Percentiles rank a stretch among this genome's conserved stretches.
These are phyloP conservation scores for Quercus glauca DNA, from an alignment of 306 rosid genomes.

Conservation along the genomic window DNA sequence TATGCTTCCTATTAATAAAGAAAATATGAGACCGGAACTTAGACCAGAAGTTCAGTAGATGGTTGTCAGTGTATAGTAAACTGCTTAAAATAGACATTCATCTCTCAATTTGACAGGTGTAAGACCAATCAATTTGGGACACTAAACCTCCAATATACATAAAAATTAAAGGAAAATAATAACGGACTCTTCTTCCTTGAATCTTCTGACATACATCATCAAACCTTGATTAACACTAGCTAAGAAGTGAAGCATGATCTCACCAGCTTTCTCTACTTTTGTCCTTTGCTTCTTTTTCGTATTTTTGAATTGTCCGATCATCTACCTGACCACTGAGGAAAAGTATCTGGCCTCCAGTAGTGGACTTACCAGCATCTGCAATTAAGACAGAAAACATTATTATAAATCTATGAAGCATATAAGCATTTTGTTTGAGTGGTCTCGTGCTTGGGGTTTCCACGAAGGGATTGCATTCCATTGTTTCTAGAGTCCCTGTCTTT, in stretches of 20 bases:
- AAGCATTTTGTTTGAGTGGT: too few species aligned
- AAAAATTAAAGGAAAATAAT: background rate
- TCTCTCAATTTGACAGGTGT: background rate
- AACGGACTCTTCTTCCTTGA: background rate
- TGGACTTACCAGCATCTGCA: conserved; percentile 97
- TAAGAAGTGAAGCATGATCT: conserved; percentile 29
- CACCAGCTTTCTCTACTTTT: conserved; percentile 99
- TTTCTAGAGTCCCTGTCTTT: too few species aligned
- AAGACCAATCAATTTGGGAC: background rate
- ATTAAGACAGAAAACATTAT: conserved; percentile 13
- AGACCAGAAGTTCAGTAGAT: background rate
- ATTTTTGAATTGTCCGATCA: conserved; percentile 94
- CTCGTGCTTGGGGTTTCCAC: too few species aligned
- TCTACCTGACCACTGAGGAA: conserved; percentile 97
- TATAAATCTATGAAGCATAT: background rate
- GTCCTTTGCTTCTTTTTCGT: conserved; percentile 98
- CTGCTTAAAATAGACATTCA: background rate
- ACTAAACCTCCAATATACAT: background rate
- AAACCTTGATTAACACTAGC: conserved; percentile 10
- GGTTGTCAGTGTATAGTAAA: background rate
- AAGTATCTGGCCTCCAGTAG: conserved; percentile 98
- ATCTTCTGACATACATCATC: background rate
- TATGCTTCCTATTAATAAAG: background rate
- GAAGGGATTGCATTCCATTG: too few species aligned
- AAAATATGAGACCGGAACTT: background rate